These are phyloP conservation scores for Vitis hybrid DNA, from an alignment of 177 flowering plant species.

Conservation along the genomic window DNA sequence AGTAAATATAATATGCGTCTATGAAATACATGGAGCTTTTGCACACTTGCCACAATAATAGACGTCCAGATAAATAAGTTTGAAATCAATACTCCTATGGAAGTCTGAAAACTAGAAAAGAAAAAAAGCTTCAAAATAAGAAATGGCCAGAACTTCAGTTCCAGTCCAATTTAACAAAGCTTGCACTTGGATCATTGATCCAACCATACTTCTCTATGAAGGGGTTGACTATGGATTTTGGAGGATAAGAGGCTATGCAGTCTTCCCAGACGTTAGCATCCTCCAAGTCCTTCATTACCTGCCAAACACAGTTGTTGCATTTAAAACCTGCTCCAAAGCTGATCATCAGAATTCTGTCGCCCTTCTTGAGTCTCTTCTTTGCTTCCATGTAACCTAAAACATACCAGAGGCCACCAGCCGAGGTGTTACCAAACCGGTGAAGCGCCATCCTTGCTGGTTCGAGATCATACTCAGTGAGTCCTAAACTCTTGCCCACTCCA, in stretches of 20 bases:
- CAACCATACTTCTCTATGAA: conserved; percentile 49
- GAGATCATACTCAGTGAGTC: conserved; percentile 34
- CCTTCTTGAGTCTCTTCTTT: conserved; percentile 54
- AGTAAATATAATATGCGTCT: too few relatives aligned
- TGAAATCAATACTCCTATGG: too few relatives aligned
- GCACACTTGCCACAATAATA: too few relatives aligned
- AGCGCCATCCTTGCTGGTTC: conserved; percentile 66
- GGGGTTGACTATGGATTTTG: conserved; percentile 26
- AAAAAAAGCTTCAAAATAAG: too few relatives aligned
- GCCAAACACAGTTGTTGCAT: conserved; percentile 58
- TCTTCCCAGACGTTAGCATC: conserved; percentile 47
- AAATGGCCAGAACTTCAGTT: too few relatives aligned
- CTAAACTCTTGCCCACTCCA: conserved; percentile 35
- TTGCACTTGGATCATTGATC: conserved; percentile 22
- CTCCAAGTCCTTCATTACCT: conserved; percentile 46
- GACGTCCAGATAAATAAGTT: too few relatives aligned
- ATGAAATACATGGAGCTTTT: too few relatives aligned
- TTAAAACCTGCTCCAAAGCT: conserved; percentile 61
- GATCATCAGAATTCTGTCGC: conserved; percentile 52
- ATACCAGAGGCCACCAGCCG: conserved; percentile 59
- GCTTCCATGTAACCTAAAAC: conserved; percentile 67
- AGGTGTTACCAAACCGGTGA: conserved; percentile 61
- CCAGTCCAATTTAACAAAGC: too few relatives aligned
- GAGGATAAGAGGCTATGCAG: conserved; percentile 39
- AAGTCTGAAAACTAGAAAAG: too few relatives aligned